Evolutionary conservation across 148 eudicot genomes (phyloP).

Genomic region (Camellia sinensis): DNA sequence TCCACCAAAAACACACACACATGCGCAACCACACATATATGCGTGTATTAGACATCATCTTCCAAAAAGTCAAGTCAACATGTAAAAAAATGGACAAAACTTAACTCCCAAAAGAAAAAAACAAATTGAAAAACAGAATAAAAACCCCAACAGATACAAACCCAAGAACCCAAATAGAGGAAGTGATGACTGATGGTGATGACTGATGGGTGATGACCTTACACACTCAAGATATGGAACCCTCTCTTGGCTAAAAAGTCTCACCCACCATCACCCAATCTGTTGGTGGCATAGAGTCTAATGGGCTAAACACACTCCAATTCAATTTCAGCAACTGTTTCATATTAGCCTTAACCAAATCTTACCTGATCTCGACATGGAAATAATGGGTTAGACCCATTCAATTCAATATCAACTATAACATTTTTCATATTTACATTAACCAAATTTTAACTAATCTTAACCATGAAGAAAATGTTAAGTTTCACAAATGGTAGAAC

Average conservation of each 20-base stretch:
- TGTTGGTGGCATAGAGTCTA: background rate
- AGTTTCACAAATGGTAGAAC: background rate
- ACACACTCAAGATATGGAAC: background rate
- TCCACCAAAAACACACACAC: background rate
- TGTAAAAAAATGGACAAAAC: background rate
- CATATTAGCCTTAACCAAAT: background rate
- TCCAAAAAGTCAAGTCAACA: background rate
- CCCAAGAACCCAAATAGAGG: background rate
- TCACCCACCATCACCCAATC: background rate
- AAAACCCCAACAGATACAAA: background rate
- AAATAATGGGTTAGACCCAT: background rate
- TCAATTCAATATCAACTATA: too few species aligned
- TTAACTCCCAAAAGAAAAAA: background rate
- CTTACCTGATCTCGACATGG: too few species aligned
- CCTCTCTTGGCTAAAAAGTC: constrained; percentile 2
- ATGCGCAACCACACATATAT: too few species aligned
- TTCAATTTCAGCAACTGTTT: background rate
- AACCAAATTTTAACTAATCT: background rate
- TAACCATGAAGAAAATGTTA: background rate
- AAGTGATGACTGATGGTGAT: too few species aligned
- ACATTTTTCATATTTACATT: background rate
- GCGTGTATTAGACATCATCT: background rate
- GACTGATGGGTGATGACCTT: background rate
- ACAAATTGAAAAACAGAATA: background rate
- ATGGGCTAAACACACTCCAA: background rate